A percentile compares a stretch with the other conserved stretches of the same genome.
Conservation (phyloP, 306 rosid genomes). For the Alnus glutinosa region DNA sequence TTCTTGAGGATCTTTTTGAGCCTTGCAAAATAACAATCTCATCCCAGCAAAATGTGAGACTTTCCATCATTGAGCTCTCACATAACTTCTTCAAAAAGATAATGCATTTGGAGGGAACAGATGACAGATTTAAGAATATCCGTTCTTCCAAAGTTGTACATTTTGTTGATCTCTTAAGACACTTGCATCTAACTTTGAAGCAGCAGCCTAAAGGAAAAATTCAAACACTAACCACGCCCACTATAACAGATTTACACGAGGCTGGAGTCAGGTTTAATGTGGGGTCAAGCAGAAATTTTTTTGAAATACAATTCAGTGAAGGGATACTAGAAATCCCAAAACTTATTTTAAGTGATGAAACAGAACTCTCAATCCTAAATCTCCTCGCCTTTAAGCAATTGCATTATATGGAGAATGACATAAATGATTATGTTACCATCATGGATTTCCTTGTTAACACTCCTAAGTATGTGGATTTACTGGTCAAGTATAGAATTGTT, state of each 20-base stretch:
- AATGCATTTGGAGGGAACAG: not conserved
- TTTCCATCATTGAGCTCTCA: conserved; percentile 24
- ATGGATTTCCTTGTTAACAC: conserved; percentile 27
- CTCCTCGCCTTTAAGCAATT: conserved; percentile 37
- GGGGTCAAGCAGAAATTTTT: not conserved
- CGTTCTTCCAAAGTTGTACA: conserved; percentile 9
- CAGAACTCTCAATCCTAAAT: conserved; percentile 20
- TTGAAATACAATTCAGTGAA: conserved; percentile 12
- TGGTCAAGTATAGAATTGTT: not conserved
- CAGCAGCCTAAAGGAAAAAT: not conserved
- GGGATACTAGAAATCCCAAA: conserved; percentile 33
- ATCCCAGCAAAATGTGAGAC: no score
- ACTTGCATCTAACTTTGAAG: conserved; percentile 18
- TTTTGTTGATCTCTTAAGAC: conserved; percentile 36
- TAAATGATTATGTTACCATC: conserved; percentile 23
- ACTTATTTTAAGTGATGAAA: not conserved
- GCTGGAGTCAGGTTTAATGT: not conserved
- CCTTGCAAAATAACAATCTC: no score
- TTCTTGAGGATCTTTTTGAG: no score
- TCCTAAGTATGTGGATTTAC: not conserved
- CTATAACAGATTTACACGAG: no score
- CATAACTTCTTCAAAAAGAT: conserved; percentile 13
- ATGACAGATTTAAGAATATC: not conserved
- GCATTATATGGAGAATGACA: not conserved
- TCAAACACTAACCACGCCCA: no score